phyloP scores from a whole-genome alignment of 179 eudicot genomes.

The Amaranthus tricolor region DNA sequence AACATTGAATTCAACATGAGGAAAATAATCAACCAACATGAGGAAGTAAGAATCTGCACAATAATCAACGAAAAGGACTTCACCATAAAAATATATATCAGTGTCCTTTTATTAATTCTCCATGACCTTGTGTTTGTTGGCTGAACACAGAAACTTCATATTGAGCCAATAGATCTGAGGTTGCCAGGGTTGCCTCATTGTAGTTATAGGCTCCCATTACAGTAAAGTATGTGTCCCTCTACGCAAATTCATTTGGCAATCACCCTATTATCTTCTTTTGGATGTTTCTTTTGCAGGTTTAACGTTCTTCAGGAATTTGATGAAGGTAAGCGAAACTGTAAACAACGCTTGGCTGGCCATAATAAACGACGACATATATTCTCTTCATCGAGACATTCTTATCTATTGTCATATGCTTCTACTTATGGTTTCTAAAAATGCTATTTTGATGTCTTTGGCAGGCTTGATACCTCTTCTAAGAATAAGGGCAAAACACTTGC shows the following conservation, averaged over 20 bases:
- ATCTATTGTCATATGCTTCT: not conserved
- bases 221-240: not conserved
- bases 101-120: no score
- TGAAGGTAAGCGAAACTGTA: no score
- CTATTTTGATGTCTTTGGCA: constrained; percentile 1
- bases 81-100: no score
- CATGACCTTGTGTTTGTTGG: constrained; percentile 18
- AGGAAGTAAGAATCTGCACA: no score
- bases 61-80: no score
- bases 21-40: no score
- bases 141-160: constrained; percentile 31
- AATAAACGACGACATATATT: not conserved
- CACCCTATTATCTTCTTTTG: no score
- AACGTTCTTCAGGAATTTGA: no score
- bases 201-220: constrained; percentile 8
- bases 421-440: not conserved
- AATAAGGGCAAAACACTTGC: not conserved
- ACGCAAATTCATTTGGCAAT: constrained; percentile 20
- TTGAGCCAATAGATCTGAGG: constrained; percentile 16
- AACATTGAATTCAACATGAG: no score
- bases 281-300: no score
- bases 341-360: no score
- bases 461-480: constrained; percentile 10
- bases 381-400: not conserved
- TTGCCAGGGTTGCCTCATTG: not conserved